Evolutionary conservation across 495 filamentous ascomycete genomes (phyloP).

Genomic region (Endocarpon pusillum): DNA sequence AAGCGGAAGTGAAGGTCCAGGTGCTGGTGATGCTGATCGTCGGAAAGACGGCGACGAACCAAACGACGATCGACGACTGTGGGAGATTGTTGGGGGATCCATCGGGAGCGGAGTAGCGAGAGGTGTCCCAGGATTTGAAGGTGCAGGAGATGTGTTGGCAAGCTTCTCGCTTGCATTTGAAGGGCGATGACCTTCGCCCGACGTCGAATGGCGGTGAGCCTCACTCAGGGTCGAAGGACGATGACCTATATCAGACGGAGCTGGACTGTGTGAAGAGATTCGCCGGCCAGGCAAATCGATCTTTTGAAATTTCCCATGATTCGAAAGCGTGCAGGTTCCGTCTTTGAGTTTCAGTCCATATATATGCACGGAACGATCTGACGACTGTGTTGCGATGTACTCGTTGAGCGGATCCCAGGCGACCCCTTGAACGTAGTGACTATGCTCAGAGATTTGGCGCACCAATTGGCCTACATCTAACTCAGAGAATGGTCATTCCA

Average conservation of each 20-base stretch:
- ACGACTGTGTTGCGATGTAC: slow-evolving; percentile 95
- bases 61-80: slow-evolving; percentile 88
- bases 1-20: slow-evolving; percentile 63
- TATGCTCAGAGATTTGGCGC: slow-evolving; percentile 95
- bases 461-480: slow-evolving; percentile 88
- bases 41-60: slow-evolving; percentile 73
- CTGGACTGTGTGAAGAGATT: slow-evolving; percentile 84
- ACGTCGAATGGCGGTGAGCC: too few species aligned
- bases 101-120: slow-evolving; percentile 80
- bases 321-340: slow-evolving; percentile 77
- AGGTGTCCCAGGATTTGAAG: slow-evolving; percentile 90
- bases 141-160: slow-evolving; percentile 61
- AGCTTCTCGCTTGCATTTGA: slow-evolving; percentile 36
- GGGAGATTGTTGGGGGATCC: slow-evolving; percentile 86
- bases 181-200: slow-evolving; percentile 40
- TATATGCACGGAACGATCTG: slow-evolving; percentile 92
- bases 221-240: slow-evolving; percentile 18
- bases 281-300: slow-evolving; percentile 84
- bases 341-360: slow-evolving; percentile 93
- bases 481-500: slow-evolving; percentile 2
- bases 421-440: slow-evolving; percentile 96
- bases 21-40: slow-evolving; percentile 85
- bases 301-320: slow-evolving; percentile 57
- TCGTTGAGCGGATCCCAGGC: slow-evolving; percentile 98
- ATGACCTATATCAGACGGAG: slow-evolving; percentile 57